Base-by-base conservation (phyloP, 2,329 filamentous ascomycete genomes). In the Sporothrix protearum region DNA sequence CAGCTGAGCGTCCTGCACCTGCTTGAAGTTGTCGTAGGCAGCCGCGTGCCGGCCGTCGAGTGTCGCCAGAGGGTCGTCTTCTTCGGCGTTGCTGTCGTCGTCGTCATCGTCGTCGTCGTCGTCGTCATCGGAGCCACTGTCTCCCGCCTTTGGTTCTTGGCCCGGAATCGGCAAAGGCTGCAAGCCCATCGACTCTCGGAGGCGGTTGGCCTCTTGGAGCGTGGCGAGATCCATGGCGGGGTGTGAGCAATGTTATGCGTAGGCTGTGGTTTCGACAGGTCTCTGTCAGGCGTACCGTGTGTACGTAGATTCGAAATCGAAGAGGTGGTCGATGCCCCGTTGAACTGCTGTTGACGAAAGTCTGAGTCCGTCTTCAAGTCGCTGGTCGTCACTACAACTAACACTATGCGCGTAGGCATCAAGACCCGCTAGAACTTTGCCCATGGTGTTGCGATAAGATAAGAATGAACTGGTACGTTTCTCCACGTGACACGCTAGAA, bases 171-270 rank as follows among this genome's bases (percentile, higher is more conserved):
- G 93, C 77, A 98, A 84, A 33, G 94, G 94, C 79, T 95, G 93
- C 85, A 97, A 89, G 78, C 95, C 95, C 83, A 97, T 89, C 67
- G 93, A 93, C 77, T 91, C 86, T 77, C 95, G 93, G 78, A 97
- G 91, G 79, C 94, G 92, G 83, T 98, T 98, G 75, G 93, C 93
- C 85, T 97, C 94, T 81, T 96, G 92, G 78, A 98, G 94, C 36
- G 92, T 91, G 59, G 92, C 88, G 76, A 89, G 84, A 80, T 90
- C 88, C 84, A 89, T 89, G 61, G 76, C 82, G 76, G 64, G 39
- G 8, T 19, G 19, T 36, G 47, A 2, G 39, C 1, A 28, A 30
- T 57, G 59, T 45, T 36, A 36, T 39, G 59, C 3, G 53, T 19
- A n/a, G 10, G 25, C 28, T 28, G 59, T 28, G 42, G 6, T 47